Percentiles rank a stretch among this genome's conserved stretches.
Evolutionary conservation across 2,329 filamentous ascomycete genomes (phyloP).

Genomic region (Knufia fluminis): DNA sequence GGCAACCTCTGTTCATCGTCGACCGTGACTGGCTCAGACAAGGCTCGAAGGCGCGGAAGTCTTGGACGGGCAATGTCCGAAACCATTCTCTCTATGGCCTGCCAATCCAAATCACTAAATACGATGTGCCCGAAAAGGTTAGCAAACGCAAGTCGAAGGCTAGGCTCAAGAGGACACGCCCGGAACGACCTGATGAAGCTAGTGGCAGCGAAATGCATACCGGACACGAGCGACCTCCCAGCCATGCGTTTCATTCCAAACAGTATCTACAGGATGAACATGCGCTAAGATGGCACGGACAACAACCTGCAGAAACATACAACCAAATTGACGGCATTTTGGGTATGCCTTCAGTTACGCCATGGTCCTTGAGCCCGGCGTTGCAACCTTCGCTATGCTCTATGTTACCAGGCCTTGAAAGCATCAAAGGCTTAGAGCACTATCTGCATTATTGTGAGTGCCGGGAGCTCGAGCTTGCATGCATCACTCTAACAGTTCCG

Average conservation of each 20-base stretch:
- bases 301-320: not conserved
- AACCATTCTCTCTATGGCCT: conserved; percentile 10
- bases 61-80: not conserved
- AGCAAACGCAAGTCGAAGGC: not conserved
- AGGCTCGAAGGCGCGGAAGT: conserved; percentile 9
- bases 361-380: not conserved
- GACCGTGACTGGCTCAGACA: conserved; percentile 17
- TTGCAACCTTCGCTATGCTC: not conserved
- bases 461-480: too few species aligned
- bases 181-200: conserved; percentile 1
- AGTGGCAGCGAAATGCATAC: not conserved
- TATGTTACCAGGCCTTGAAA: not conserved
- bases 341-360: not conserved
- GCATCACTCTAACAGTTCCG: not conserved
- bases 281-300: too few species aligned
- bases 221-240: not conserved
- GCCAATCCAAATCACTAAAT: conserved; percentile 13
- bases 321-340: not conserved
- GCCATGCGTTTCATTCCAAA: too few species aligned
- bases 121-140: not conserved
- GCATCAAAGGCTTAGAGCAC: not conserved
- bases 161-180: not conserved
- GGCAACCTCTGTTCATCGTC: conserved; percentile 17
- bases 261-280: too few species aligned
- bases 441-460: not conserved